Evolutionary conservation across 768 basidiomycete species (phyloP), one percentile per base, ranked within the genome.

Genomic region (Trametes gibbosa): DNA sequence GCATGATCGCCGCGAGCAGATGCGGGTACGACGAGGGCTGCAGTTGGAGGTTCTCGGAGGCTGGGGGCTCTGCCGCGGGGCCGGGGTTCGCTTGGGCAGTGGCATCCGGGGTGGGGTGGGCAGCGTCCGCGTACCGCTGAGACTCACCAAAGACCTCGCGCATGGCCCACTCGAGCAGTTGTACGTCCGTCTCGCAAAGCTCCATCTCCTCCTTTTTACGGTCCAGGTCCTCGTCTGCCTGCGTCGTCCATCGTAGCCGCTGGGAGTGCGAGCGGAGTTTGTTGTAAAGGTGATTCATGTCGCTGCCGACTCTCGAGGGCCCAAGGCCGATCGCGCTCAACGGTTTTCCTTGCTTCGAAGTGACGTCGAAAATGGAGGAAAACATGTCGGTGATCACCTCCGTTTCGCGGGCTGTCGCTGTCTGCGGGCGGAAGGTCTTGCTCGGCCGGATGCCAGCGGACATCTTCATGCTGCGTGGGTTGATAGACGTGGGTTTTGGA

Each of bases 1-100:
- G 78, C 82, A 97, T 92, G 55, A 95, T 83, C 46, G 82, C 79
- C 5, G 89, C 85, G 56, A 97, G 79, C 34, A 94, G 75, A 62
- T 85, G 80, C 0, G 92, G 85, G 68, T 95, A 96, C 19, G 83
- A 78, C 0, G 82, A 78, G 9, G 84, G 81, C 59, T 86, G 87
- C 8, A 85, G 74, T 48, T 75, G 70, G 1, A 75, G 77, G 41
- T 73, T 53, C 6, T 24, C 46, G 39, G 53, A 40, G 19, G 41
- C 49, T 45, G 50, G 1, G 19, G 35, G n/a, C 17, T 39, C 56
- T 10, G 62, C 62, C 12, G 71, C 65, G 1, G 73, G 59, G 21
- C 37, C 13, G 3, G n/a, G 14, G 1, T 27, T 7, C 17, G 27
- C 2, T 35, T 68, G 50, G 29, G 43, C 62, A 68, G 47, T 69